Percentiles rank a stretch among this genome's conserved stretches.
These are phyloP conservation scores for Ophidiomyces ophidiicola DNA, from an alignment of 2,329 filamentous ascomycete genomes.

Conservation along the genomic window DNA sequence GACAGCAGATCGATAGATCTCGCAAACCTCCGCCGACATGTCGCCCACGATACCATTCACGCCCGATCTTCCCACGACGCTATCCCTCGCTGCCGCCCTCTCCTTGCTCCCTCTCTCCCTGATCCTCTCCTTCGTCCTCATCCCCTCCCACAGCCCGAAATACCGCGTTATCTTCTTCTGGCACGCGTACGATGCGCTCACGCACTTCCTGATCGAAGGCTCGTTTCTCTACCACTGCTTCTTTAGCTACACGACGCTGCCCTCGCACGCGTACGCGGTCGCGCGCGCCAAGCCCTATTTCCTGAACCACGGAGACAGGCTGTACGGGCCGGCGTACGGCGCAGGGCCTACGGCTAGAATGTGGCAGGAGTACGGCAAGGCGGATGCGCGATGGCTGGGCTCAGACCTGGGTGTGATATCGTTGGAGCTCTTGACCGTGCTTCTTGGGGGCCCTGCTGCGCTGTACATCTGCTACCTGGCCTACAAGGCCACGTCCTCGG, in stretches of 20 bases:
- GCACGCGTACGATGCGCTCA: slow-evolving; percentile 86
- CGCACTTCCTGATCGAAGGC: slow-evolving; percentile 83
- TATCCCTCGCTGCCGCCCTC: slow-evolving; percentile 44
- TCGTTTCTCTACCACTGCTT: slow-evolving; percentile 91
- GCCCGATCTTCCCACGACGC: slow-evolving; percentile 31
- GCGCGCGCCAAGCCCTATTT: slow-evolving; percentile 34
- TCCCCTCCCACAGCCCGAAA: slow-evolving; percentile 43
- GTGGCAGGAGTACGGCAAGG: slow-evolving; percentile 56
- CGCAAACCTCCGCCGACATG: slow-evolving; percentile 1
- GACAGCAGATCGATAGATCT: no score
- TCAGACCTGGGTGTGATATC: slow-evolving; percentile 48
- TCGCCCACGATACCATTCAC: slow-evolving; percentile 13
- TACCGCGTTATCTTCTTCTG: slow-evolving; percentile 78
- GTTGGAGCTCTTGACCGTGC: slow-evolving; percentile 50
- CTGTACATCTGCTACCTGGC: slow-evolving; percentile 45
- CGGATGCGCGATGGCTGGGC: slow-evolving; percentile 49
- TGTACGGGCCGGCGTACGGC: slow-evolving; percentile 50
- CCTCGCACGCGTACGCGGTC: slow-evolving; percentile 12
- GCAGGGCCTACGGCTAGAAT: slow-evolving; percentile 41
- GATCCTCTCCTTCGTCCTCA: slow-evolving; percentile 35
- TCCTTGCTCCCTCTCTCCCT: slow-evolving; percentile 44
- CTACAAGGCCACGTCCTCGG: slow-evolving; percentile 20
- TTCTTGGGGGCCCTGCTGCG: slow-evolving; percentile 46
- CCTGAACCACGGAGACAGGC: slow-evolving; percentile 40
- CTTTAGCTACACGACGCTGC: slow-evolving; percentile 48